phyloP scores from a whole-genome alignment of 1,284 basidiomycete species.

The Grifola frondosa region DNA sequence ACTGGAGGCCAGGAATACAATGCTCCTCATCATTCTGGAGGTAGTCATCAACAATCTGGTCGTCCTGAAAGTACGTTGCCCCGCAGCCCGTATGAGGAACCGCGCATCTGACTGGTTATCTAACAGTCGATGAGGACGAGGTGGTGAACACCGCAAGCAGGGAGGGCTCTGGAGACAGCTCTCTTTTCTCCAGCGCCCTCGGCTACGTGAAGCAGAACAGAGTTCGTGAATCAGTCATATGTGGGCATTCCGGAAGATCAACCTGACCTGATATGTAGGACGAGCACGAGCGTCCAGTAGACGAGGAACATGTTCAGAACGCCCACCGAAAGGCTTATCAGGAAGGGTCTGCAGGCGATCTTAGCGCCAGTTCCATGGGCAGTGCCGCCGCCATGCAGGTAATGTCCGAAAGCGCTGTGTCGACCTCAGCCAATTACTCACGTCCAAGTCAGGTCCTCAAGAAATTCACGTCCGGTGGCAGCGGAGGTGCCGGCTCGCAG shows the following conservation, averaged over 20 bases:
- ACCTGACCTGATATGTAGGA: constrained; percentile 36
- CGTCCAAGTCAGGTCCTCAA: constrained; percentile 49
- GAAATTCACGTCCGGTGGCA: constrained; percentile 55
- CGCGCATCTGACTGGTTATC: not conserved
- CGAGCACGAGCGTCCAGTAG: constrained; percentile 53
- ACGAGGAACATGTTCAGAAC: constrained; percentile 64
- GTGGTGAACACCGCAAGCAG: constrained; percentile 50
- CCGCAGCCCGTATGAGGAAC: not conserved
- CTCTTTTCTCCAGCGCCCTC: constrained; percentile 53
- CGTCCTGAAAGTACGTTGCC: constrained; percentile 34
- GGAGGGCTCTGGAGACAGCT: constrained; percentile 51
- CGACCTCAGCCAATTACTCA: not conserved
- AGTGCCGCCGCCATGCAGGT: constrained; percentile 79
- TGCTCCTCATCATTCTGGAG: constrained; percentile 39
- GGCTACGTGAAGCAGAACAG: constrained; percentile 50
- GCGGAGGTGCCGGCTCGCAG: constrained; percentile 46
- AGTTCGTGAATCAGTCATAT: constrained; percentile 25
- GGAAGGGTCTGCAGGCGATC: constrained; percentile 44
- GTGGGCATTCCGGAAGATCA: not conserved
- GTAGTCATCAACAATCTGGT: constrained; percentile 11
- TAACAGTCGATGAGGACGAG: constrained; percentile 59
- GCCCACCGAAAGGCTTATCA: constrained; percentile 65
- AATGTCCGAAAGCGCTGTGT: constrained; percentile 6
- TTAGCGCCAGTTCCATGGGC: constrained; percentile 64
- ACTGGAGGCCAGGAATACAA: constrained; percentile 67